Base-by-base conservation (phyloP, 73 alveolate genomes). In the Durusdinium trenchii region DNA sequence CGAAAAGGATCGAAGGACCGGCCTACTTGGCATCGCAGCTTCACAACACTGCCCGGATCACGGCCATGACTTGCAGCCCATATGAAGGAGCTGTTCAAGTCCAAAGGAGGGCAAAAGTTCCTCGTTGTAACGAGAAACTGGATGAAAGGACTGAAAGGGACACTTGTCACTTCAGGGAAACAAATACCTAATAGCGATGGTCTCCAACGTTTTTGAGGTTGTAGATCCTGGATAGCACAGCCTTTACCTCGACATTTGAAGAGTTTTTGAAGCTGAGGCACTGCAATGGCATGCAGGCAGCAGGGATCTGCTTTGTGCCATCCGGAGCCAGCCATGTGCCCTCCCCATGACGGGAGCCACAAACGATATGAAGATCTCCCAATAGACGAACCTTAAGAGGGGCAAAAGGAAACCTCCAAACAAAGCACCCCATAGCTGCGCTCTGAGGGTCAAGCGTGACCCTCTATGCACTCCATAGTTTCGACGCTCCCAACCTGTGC, bases 281-380 rank as follows among this genome's bases (percentile, higher is more conserved):
- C 95, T 85, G 95, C 54, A 20, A 6, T n/a, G 95, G 95, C 95
- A 85, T 85, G 95, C 95, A 85, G 38, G 95, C 79, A 1, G 95
- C 95, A 28, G 95, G 79, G 38, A 54, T n/a, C 36, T 57, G 57
- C 40, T 60, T 50, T 12, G 81, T 85, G 79, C 95, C 95, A 40
- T 85, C 95, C 46, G 45, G 36, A 51, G 36, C 57, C 42, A 85
- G 54, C 95, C 95, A 85, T 6, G 60, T 14, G 79, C 95, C 95
- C 45, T 35, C 30, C 9, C 78, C 78, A 32, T 32, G 51, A 47
- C 95, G 95, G 43, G 95, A 46, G 54, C 95, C 95, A 54, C 95
- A 85, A 18, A 85, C 57, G 79, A 85, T 54, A 6, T 85, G 60
- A 78, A 85, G 57, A 40, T 85, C 95, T 16, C 95, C 95, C 42